Evolutionary conservation across 176 grass and related monocot genomes (phyloP).

Genomic region (Ensete ventricosum): DNA sequence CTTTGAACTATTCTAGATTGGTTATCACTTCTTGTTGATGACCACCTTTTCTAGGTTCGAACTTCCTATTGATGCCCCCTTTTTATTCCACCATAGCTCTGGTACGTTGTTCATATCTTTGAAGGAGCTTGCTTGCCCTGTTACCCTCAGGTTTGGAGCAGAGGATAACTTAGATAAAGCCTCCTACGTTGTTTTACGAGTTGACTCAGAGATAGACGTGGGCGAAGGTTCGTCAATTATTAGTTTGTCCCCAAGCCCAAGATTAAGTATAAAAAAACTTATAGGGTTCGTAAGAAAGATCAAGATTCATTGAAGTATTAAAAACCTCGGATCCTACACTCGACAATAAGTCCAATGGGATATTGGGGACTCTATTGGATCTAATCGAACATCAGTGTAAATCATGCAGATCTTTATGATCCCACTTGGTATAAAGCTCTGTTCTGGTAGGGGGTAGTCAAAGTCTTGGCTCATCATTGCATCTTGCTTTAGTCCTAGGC

Average conservation of each 20-base stretch:
- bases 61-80: too few species aligned
- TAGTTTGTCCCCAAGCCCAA: neutral
- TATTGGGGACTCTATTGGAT: neutral
- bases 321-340: neutral
- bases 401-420: neutral
- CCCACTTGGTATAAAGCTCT: neutral
- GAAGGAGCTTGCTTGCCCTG: neutral
- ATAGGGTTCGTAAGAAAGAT: neutral
- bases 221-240: neutral
- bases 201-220: conserved; percentile 6
- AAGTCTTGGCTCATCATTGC: too few species aligned
- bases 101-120: neutral
- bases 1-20: too few species aligned
- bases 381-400: neutral
- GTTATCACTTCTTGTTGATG: too few species aligned
- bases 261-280: neutral
- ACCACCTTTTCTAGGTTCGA: neutral
- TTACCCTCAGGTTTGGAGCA: neutral
- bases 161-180: neutral
- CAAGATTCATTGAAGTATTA: too few species aligned
- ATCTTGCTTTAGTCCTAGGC: too few species aligned
- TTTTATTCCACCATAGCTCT: neutral
- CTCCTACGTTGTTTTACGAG: conserved; percentile 6
- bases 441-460: too few species aligned
- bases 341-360: neutral